Evolutionary conservation across 2,329 filamentous ascomycete genomes (phyloP).

Genomic region (Cercospora beticola): DNA sequence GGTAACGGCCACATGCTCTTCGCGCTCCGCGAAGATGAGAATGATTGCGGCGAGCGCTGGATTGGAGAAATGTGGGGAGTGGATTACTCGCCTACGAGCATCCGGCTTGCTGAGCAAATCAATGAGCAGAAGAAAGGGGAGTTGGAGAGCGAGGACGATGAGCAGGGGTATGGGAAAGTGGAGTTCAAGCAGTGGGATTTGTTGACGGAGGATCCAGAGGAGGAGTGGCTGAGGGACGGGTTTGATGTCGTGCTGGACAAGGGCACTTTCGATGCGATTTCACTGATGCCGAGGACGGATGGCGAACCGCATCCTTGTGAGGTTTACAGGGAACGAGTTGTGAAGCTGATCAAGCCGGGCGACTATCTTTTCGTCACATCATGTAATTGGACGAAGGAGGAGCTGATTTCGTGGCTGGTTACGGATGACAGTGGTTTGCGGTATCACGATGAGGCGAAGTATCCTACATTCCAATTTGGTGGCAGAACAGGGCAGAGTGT

Average conservation of each 20-base stretch:
- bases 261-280: slow-evolving; percentile 95
- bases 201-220: slow-evolving; percentile 42
- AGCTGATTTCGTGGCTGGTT: slow-evolving; percentile 78
- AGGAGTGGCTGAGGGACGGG: slow-evolving; percentile 60
- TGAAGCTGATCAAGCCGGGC: slow-evolving; percentile 65
- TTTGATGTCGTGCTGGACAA: slow-evolving; percentile 97
- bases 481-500: slow-evolving; percentile 86
- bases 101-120: slow-evolving; percentile 71
- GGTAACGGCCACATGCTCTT: slow-evolving; percentile 94
- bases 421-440: slow-evolving; percentile 51
- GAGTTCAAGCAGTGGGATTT: slow-evolving; percentile 57
- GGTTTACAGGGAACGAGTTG: slow-evolving; percentile 68
- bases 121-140: slow-evolving; percentile 22
- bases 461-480: slow-evolving; percentile 85
- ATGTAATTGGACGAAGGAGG: slow-evolving; percentile 96
- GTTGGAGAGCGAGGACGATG: slow-evolving; percentile 8
- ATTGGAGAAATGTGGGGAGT: slow-evolving; percentile 73
- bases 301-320: slow-evolving; percentile 55
- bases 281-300: slow-evolving; percentile 50
- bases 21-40: slow-evolving; percentile 64
- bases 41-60: slow-evolving; percentile 51
- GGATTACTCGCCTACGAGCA: slow-evolving; percentile 77
- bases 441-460: slow-evolving; percentile 69
- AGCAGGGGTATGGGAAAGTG: slow-evolving; percentile 34
- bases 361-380: slow-evolving; percentile 84